These are phyloP conservation scores for Plasmodium inui DNA, from an alignment of 169 alveolate genomes.

Conservation along the genomic window DNA sequence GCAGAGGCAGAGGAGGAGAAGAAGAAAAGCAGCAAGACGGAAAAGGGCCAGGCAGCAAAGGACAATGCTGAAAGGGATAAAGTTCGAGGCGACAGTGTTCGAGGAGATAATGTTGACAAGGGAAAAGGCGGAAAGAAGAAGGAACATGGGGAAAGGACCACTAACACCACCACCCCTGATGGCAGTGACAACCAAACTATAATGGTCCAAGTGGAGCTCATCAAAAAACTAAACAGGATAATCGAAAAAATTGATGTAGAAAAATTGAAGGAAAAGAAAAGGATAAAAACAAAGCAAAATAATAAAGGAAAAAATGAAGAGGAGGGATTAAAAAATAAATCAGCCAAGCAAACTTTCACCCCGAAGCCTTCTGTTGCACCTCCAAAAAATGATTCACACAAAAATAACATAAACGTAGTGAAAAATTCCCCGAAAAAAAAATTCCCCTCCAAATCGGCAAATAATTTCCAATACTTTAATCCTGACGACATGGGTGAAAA, in stretches of 20 bases:
- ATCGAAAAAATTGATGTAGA: constrained; percentile 64
- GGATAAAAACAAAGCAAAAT: constrained; percentile 5
- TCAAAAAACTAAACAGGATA: constrained; percentile 27
- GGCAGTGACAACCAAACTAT: neutral
- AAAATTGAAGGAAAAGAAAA: constrained; percentile 24
- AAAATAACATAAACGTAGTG: constrained; percentile 21
- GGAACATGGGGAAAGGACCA: neutral
- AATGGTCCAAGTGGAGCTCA: constrained; percentile 17
- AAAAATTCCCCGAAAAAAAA: neutral
- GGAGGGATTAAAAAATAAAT: constrained; percentile 5
- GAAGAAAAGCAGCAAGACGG: neutral
- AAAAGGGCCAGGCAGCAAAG: neutral
- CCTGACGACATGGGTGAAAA: constrained; percentile 1
- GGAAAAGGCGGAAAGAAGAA: neutral
- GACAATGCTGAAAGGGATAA: neutral
- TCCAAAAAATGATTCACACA: neutral
- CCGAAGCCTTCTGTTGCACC: neutral
- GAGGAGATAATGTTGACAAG: neutral
- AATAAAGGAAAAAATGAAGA: constrained; percentile 4
- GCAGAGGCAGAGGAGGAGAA: neutral
- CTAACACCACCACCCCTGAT: neutral
- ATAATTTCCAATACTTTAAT: neutral
- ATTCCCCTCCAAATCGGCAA: neutral
- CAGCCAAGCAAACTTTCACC: constrained; percentile 5
- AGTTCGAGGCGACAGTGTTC: neutral